Evolutionary conservation across 2,329 filamentous ascomycete genomes (phyloP), one percentile per base, ranked within the genome.

Genomic region (Aureobasidium zeae): DNA sequence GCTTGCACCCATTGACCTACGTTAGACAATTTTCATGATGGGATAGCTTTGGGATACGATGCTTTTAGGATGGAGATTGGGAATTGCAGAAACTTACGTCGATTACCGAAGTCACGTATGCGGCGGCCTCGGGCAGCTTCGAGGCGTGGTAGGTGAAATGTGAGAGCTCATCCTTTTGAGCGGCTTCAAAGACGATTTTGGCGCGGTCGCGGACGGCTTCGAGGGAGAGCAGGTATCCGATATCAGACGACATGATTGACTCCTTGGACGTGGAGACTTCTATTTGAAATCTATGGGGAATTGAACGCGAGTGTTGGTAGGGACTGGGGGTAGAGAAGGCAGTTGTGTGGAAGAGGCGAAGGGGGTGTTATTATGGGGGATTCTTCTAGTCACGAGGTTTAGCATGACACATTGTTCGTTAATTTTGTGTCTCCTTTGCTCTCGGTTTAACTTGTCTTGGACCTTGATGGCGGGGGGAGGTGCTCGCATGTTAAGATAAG

Each of bases 91-190:
- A 6, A 57, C 71, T 52, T 67, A 88, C 87, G 82, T 93, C 94
- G 69, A 95, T 94, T 51, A 95, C 88, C 28, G 83, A 81, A 12
- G 88, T 80, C 8, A 94, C 83, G 60, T 94, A 94, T 29, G 74
- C 75, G 9, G 88, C 86, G 1, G 89, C 88, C 51, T 88, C 83
- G 33, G 72, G 65, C 60, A 94, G 88, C 64, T 89, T 93, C 64
- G 64, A 65, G 72, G 88, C 77, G 62, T 95, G 87, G 34, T 94
- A 86, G 51, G 85, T 81, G 56, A 95, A 95, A 61, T 95, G 87
- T 53, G 75, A 77, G 49, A 94, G 73, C 53, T 83, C 72, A 57
- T 94, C 86, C 51, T 71, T 73, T 55, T 83, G 71, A 5, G 87
- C 86, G 68, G 84, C 88, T 50, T 83, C 76, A 48, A 85, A 73